Conservation (phyloP, 2,329 filamentous ascomycete species). For the Hymenoscyphus albidus region DNA sequence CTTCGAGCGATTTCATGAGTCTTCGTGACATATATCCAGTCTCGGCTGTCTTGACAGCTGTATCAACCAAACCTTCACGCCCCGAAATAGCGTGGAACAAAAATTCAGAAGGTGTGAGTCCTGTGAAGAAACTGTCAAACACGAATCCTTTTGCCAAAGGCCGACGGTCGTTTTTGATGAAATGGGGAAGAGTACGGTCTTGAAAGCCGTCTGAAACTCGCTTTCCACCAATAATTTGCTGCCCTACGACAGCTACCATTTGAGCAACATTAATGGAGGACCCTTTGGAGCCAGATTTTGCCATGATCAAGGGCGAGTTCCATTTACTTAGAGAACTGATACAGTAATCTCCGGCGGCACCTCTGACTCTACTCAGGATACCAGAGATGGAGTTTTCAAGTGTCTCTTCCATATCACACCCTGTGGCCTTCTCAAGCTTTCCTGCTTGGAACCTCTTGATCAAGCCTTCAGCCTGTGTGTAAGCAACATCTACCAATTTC, state of each 20-base stretch:
- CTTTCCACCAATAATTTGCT: conserved; percentile 92
- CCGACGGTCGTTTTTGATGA: conserved; percentile 86
- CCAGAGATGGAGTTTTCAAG: conserved; percentile 88
- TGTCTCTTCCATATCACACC: conserved; percentile 87
- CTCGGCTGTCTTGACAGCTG: conserved; percentile 96
- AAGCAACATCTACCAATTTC: conserved; percentile 71
- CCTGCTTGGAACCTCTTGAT: conserved; percentile 78
- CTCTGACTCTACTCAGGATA: conserved; percentile 86
- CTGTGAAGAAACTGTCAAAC: conserved; percentile 93
- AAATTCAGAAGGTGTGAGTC: conserved; percentile 86
- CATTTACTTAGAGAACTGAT: conserved; percentile 84
- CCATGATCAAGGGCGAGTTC: conserved; percentile 95
- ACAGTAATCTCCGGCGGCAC: conserved; percentile 86
- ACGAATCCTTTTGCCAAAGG: conserved; percentile 98
- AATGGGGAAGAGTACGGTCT: conserved; percentile 90
- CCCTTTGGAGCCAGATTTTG: conserved; percentile 93
- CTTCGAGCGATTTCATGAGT: conserved; percentile 96
- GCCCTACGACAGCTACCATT: conserved; percentile 96
- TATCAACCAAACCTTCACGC: conserved; percentile 97
- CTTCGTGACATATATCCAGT: conserved; percentile 99
- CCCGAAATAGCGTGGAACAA: conserved; percentile 98
- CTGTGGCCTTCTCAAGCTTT: conserved; percentile 78
- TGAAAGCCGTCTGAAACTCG: conserved; percentile 96
- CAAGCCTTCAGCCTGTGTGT: conserved; percentile 75
- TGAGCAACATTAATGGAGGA: conserved; percentile 98